phyloP scores from a whole-genome alignment of 1,284 basidiomycete species.

The Coriolopsis trogii region DNA sequence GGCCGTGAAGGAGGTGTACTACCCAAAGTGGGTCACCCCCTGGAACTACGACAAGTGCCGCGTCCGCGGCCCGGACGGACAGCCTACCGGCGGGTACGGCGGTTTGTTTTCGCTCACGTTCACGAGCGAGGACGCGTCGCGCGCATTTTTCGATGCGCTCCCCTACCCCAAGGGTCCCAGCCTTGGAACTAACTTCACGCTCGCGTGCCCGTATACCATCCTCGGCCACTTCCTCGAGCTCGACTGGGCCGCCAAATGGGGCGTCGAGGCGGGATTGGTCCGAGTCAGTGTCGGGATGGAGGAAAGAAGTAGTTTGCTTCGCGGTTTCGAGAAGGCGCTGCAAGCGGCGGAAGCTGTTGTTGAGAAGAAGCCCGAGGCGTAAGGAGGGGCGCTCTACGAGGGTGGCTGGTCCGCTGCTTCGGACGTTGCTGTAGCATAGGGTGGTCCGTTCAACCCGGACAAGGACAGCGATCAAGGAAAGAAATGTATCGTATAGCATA shows the following conservation, averaged over 20 bases:
- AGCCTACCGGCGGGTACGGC: slow-evolving; percentile 75
- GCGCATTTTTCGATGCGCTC: slow-evolving; percentile 88
- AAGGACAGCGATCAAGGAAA: slow-evolving; percentile 7
- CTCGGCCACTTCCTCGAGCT: slow-evolving; percentile 92
- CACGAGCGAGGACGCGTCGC: slow-evolving; percentile 64
- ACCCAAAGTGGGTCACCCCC: slow-evolving; percentile 84
- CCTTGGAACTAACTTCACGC: slow-evolving; percentile 95
- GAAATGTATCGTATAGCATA: slow-evolving; percentile 17
- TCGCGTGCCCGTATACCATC: slow-evolving; percentile 92
- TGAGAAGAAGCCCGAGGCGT: background rate
- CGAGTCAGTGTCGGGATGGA: slow-evolving; percentile 93
- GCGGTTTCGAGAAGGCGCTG: slow-evolving; percentile 70
- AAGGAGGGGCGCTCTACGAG: background rate
- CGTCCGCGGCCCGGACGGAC: slow-evolving; percentile 24
- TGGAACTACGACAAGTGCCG: slow-evolving; percentile 77
- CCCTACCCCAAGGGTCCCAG: slow-evolving; percentile 90
- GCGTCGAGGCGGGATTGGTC: slow-evolving; percentile 86
- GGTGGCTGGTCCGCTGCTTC: background rate
- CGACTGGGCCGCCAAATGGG: slow-evolving; percentile 89
- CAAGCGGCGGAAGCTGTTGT: slow-evolving; percentile 59
- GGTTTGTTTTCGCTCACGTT: slow-evolving; percentile 95
- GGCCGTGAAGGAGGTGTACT: slow-evolving; percentile 81
- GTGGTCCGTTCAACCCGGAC: slow-evolving; percentile 18
- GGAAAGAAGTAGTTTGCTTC: slow-evolving; percentile 61
- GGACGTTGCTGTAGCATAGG: slow-evolving; percentile 2